Conservation (phyloP, 2,329 filamentous ascomycete species). For the Iodosphaeria phyllophila region DNA sequence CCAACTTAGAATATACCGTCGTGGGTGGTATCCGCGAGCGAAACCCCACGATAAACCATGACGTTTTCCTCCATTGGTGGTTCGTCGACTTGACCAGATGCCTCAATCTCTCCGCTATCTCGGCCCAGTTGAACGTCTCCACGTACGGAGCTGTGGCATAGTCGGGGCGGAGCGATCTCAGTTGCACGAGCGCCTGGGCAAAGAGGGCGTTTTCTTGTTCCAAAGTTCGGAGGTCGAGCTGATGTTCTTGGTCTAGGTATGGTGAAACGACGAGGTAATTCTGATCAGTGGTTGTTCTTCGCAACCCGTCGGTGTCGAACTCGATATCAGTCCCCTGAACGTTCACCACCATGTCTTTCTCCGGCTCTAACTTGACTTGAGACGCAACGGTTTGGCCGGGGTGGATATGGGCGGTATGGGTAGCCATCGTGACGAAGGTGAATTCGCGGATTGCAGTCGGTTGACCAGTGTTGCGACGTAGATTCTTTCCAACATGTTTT, state of each 20-base stretch:
- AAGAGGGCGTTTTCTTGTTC: constrained; percentile 48
- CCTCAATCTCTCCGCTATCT: constrained; percentile 39
- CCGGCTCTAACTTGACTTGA: too few relatives aligned
- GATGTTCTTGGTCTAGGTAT: constrained; percentile 51
- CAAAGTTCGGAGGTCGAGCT: constrained; percentile 52
- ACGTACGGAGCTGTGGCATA: constrained; percentile 63
- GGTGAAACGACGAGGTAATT: constrained; percentile 49
- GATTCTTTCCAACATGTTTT: too few relatives aligned
- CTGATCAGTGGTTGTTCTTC: constrained; percentile 4
- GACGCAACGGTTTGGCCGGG: too few relatives aligned
- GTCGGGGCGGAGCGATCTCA: constrained; percentile 43
- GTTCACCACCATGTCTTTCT: too few relatives aligned
- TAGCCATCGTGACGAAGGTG: too few relatives aligned
- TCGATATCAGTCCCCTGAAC: too few relatives aligned
- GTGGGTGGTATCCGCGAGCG: constrained; percentile 50
- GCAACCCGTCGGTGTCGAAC: too few relatives aligned
- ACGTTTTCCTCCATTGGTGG: constrained; percentile 37
- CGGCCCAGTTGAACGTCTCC: constrained; percentile 59
- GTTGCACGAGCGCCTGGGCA: constrained; percentile 46
- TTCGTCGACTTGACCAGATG: constrained; percentile 26
- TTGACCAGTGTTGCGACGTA: too few relatives aligned
- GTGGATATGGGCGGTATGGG: too few relatives aligned
- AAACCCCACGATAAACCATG: constrained; percentile 76
- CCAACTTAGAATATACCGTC: constrained; percentile 49
- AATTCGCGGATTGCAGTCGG: too few relatives aligned